A percentile compares a stretch with the other conserved stretches of the same genome.
Evolutionary conservation across 345 rosid genomes (phyloP).

Genomic region (Gossypium longicalyx): DNA sequence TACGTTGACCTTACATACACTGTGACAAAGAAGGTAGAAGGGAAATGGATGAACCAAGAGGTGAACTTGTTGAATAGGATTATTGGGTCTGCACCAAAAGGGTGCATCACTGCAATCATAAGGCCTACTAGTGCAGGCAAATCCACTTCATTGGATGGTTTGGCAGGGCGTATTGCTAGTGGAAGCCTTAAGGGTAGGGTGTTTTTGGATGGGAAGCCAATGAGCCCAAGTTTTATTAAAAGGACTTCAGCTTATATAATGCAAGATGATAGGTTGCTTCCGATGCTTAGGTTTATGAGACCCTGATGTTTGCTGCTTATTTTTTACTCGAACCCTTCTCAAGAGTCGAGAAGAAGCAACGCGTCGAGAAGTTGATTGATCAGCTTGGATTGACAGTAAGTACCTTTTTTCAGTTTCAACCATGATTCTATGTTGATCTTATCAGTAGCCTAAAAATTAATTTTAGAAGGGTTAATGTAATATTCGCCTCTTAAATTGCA

Average conservation of each 20-base stretch:
- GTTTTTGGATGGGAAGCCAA: constrained; percentile 41
- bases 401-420: constrained; percentile 13
- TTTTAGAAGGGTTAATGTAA: too few relatives aligned
- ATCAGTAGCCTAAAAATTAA: too few relatives aligned
- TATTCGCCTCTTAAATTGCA: too few relatives aligned
- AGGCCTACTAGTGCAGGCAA: constrained; percentile 69
- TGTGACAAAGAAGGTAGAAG: constrained; percentile 39
- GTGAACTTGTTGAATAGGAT: constrained; percentile 48
- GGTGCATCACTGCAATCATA: constrained; percentile 62
- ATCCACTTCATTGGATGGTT: constrained; percentile 52
- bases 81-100: constrained; percentile 59
- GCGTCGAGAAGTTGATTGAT: constrained; percentile 47
- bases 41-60: constrained; percentile 39
- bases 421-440: not conserved
- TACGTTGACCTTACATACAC: constrained; percentile 48
- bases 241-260: constrained; percentile 63
- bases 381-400: constrained; percentile 46
- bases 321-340: constrained; percentile 45
- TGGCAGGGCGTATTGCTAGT: constrained; percentile 54
- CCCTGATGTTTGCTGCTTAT: constrained; percentile 66
- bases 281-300: constrained; percentile 66
- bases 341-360: constrained; percentile 35
- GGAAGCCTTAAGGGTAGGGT: constrained; percentile 60
- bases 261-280: constrained; percentile 62
- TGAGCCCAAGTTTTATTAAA: constrained; percentile 50